Evolutionary conservation across 2,329 filamentous ascomycete genomes (phyloP), one percentile per base, ranked within the genome.

Genomic region (Reticulascus tulasneorum): DNA sequence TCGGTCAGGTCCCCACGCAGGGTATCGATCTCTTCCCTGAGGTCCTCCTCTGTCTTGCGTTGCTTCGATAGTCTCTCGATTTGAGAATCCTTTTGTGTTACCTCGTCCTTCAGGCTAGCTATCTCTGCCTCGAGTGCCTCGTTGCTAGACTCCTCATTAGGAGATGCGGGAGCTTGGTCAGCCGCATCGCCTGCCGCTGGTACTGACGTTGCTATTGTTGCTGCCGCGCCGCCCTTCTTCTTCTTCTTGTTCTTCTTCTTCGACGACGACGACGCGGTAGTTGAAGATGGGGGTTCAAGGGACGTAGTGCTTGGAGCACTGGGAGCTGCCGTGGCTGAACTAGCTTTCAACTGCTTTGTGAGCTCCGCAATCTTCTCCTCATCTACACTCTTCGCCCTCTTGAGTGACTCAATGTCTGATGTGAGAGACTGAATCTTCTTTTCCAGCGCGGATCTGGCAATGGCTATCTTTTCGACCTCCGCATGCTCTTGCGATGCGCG

Each of bases 1-100:
- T 79, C 72, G 27, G 91, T 64, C 7, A 97, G 66, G 46, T 90
- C 86, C 37, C 94, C 87, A 33, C 84, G 79, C 42, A 97, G 66
- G 4, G 77, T 81, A 50, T 94, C 88, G 40, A 96, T 85, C 61
- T 97, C 90, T 51, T 95, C 90, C 18, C 78, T 74, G 27, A 94
- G 67, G 15, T 83, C 82, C 35, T 91, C 86, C 38, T 93, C 86
- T 12, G 82, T 85, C 53, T 80, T 79, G 29, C 86, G 69, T 56
- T 84, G 82, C 37, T 77, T 75, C 18, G 77, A 76, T 6, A 96
- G 67, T 11, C 73, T 74, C 35, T 86, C 79, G 34, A 96, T 89
- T 24, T 81, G 79, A 2, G 71, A 69, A 46, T 90, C 82, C 52
- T 88, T 90, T 24, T 77, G 66, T n/a, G 61, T 56, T 36, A 83